Percentiles rank a stretch among this genome's conserved stretches.
Conservation (phyloP, 257 asterid species). For the Capsicum pubescens region DNA sequence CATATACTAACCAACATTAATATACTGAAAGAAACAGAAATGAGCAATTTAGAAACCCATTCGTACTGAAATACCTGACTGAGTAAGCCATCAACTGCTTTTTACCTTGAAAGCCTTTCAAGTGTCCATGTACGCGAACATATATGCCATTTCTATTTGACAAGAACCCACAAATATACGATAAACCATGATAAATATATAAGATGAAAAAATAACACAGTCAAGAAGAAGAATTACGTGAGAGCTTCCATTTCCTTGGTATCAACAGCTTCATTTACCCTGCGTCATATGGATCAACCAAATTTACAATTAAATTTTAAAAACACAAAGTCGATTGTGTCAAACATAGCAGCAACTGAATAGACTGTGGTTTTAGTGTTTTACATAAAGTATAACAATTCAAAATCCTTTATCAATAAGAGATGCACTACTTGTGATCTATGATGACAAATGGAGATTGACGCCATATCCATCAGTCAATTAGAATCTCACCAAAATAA, state of each 20-base stretch:
- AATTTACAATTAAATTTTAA: not conserved
- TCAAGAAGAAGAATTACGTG: conserved; percentile 50
- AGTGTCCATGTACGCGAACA: conserved; percentile 83
- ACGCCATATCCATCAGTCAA: not conserved
- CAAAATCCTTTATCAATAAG: conserved; percentile 4
- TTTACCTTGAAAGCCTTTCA: conserved; percentile 89
- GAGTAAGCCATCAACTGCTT: conserved; percentile 74
- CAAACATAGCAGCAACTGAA: not conserved
- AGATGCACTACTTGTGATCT: not conserved
- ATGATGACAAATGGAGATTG: conserved; percentile 2
- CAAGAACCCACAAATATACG: conserved; percentile 23
- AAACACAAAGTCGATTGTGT: not conserved
- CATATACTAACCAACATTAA: not conserved
- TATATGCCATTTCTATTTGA: conserved; percentile 75
- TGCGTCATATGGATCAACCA: conserved; percentile 37
- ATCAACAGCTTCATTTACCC: conserved; percentile 76
- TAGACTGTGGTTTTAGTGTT: not conserved
- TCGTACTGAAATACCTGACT: conserved; percentile 57
- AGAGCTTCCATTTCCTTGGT: conserved; percentile 73
- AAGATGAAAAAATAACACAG: conserved; percentile 1
- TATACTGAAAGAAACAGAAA: conserved; percentile 14
- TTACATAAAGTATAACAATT: not conserved
- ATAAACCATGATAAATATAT: conserved; percentile 18
- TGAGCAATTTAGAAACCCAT: not conserved
- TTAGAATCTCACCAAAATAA: not conserved